Evolutionary conservation across 1,139 yeast genomes (phyloP).

Genomic region (Hyphopichia fennica): DNA sequence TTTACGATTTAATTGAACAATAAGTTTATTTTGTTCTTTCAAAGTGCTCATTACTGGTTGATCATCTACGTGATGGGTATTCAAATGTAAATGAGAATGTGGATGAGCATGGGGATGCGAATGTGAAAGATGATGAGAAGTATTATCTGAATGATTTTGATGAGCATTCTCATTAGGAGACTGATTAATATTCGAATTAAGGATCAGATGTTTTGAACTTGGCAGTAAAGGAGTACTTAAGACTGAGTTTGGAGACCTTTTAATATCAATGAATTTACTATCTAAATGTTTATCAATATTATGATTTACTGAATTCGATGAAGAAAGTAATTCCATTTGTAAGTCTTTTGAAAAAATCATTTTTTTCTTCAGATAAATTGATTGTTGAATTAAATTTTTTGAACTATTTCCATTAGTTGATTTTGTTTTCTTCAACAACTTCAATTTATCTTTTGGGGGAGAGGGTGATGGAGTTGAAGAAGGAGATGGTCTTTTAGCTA

Average conservation of each 20-base stretch:
- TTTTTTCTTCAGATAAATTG: constrained; percentile 30
- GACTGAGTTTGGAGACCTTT: constrained; percentile 7
- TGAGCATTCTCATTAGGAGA: background rate
- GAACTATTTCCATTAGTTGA: constrained; percentile 5
- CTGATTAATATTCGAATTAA: background rate
- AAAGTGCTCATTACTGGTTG: constrained; percentile 15
- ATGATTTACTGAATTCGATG: constrained; percentile 2
- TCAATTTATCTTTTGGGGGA: background rate
- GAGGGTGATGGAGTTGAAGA: background rate
- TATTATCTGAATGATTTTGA: too few relatives aligned
- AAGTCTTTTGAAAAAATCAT: constrained; percentile 39
- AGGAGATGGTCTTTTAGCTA: background rate
- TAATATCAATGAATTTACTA: constrained; percentile 11
- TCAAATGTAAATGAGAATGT: too few relatives aligned
- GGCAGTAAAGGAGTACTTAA: constrained; percentile 7
- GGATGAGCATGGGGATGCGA: background rate
- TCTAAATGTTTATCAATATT: constrained; percentile 8
- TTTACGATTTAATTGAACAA: constrained; percentile 34
- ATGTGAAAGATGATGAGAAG: background rate
- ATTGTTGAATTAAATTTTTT: constrained; percentile 17
- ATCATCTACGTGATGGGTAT: too few relatives aligned
- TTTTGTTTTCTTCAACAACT: constrained; percentile 1
- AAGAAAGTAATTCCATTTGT: constrained; percentile 31
- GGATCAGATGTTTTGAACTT: background rate
- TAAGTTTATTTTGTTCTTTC: constrained; percentile 33